Evolutionary conservation across 495 filamentous ascomycete genomes (phyloP).

Genomic region (Lophiostoma macrostomum): DNA sequence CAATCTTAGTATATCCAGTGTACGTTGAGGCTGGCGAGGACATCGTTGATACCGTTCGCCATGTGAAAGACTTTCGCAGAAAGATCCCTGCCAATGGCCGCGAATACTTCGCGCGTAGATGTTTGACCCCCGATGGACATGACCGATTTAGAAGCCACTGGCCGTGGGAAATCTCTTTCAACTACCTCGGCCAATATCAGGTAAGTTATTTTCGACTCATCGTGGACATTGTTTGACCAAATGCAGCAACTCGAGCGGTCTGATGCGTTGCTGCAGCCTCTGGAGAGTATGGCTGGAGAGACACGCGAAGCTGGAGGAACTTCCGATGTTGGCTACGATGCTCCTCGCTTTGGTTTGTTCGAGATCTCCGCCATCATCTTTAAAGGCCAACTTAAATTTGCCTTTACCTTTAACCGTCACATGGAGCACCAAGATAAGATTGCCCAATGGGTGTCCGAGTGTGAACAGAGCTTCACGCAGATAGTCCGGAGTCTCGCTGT

Average conservation of each 20-base stretch:
- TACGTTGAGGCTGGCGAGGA: constrained; percentile 19
- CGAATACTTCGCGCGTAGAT: constrained; percentile 42
- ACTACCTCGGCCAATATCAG: constrained; percentile 55
- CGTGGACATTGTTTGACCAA: constrained; percentile 20
- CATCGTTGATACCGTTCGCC: constrained; percentile 29
- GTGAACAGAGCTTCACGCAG: constrained; percentile 51
- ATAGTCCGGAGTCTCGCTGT: constrained; percentile 50
- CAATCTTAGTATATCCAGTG: constrained; percentile 22
- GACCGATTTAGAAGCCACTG: constrained; percentile 47
- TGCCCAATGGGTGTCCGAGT: constrained; percentile 57
- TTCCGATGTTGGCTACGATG: constrained; percentile 52
- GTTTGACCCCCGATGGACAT: constrained; percentile 46
- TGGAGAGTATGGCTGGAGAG: constrained; percentile 41
- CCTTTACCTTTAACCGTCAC: constrained; percentile 61
- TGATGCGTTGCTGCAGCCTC: constrained; percentile 60
- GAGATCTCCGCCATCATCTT: constrained; percentile 63
- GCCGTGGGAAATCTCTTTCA: constrained; percentile 71
- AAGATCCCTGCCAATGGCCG: constrained; percentile 29
- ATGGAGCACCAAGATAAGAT: constrained; percentile 60
- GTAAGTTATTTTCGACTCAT: neutral
- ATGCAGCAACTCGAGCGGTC: constrained; percentile 60
- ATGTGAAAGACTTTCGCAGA: constrained; percentile 28
- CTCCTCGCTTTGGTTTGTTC: constrained; percentile 62
- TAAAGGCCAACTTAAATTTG: constrained; percentile 57
- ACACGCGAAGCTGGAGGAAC: constrained; percentile 37